Percentiles rank a stretch among this genome's conserved stretches.
These are phyloP conservation scores for Phialocephala subalpina DNA, from an alignment of 2,329 filamentous ascomycete genomes.

Conservation along the genomic window DNA sequence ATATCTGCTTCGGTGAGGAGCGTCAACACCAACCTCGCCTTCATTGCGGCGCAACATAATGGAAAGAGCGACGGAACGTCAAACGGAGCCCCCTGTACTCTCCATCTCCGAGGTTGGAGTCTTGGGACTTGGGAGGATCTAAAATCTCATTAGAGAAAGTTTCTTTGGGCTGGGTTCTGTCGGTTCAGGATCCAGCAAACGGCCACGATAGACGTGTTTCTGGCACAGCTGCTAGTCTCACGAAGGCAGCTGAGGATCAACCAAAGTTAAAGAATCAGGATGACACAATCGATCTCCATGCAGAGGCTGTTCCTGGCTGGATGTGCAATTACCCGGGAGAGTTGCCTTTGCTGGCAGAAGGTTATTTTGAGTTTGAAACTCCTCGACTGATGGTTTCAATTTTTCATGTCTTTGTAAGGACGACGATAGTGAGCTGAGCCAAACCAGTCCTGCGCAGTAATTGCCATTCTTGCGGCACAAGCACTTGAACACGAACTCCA, in stretches of 20 bases:
- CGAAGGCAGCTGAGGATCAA: neutral
- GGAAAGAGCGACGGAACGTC: neutral
- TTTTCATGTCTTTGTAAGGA: neutral
- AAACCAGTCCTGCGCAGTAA: neutral
- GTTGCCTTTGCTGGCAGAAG: neutral
- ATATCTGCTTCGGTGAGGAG: conserved; percentile 11
- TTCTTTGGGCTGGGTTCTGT: neutral
- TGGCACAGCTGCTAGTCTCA: neutral
- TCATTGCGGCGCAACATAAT: neutral
- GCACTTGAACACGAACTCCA: conserved; percentile 1
- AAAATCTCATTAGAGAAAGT: conserved; percentile 1
- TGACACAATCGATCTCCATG: conserved; percentile 4
- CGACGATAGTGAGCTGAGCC: neutral
- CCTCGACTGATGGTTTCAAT: conserved; percentile 6
- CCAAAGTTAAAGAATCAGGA: conserved; percentile 5
- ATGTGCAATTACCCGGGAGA: conserved; percentile 17
- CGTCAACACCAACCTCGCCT: neutral
- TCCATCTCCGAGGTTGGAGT: neutral
- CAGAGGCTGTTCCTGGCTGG: conserved; percentile 6
- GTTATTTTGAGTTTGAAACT: conserved; percentile 14
- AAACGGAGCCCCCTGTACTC: neutral
- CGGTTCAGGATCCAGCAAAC: neutral
- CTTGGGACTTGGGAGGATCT: neutral
- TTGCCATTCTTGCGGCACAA: neutral
- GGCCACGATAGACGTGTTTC: neutral